These are phyloP conservation scores for Wickerhamiella musiphila DNA, from an alignment of 805 yeast genomes.

Conservation along the genomic window DNA sequence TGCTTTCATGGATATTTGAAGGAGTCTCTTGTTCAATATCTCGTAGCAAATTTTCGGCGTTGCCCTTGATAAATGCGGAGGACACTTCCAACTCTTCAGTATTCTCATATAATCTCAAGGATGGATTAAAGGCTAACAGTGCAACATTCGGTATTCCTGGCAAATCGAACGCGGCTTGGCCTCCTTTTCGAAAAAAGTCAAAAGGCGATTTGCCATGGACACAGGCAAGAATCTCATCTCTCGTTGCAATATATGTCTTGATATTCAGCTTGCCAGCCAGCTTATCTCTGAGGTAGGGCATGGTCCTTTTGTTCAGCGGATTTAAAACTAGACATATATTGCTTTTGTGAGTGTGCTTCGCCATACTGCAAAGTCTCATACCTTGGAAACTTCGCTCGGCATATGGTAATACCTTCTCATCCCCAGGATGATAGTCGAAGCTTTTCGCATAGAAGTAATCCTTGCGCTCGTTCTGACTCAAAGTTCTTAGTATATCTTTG, in stretches of 20 bases:
- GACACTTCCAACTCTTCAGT: not conserved
- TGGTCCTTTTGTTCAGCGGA: slow-evolving; percentile 2
- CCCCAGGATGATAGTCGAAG: slow-evolving; percentile 7
- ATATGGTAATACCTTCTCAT: slow-evolving; percentile 12
- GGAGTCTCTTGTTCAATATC: not conserved
- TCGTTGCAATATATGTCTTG: slow-evolving; percentile 4
- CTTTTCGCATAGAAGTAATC: slow-evolving; percentile 7
- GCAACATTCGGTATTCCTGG: not conserved
- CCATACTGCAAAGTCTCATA: slow-evolving; percentile 7
- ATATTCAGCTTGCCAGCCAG: slow-evolving; percentile 4
- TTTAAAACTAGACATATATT: slow-evolving; percentile 1
- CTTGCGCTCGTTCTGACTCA: no score
- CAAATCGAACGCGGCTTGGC: not conserved
- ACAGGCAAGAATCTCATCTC: slow-evolving; percentile 7
- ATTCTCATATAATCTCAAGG: not conserved
- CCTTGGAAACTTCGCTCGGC: slow-evolving; percentile 12
- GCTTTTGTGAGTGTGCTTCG: slow-evolving; percentile 3
- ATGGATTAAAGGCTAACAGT: not conserved
- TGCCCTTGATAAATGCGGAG: not conserved
- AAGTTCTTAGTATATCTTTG: slow-evolving; percentile 5
- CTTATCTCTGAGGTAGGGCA: slow-evolving; percentile 6
- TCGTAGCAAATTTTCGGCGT: no score
- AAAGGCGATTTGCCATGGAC: slow-evolving; percentile 8
- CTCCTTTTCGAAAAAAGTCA: slow-evolving; percentile 7
- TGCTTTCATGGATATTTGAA: no score